Base-by-base conservation (phyloP, 441 rosid genomes). In the Bruguiera hainesii region DNA sequence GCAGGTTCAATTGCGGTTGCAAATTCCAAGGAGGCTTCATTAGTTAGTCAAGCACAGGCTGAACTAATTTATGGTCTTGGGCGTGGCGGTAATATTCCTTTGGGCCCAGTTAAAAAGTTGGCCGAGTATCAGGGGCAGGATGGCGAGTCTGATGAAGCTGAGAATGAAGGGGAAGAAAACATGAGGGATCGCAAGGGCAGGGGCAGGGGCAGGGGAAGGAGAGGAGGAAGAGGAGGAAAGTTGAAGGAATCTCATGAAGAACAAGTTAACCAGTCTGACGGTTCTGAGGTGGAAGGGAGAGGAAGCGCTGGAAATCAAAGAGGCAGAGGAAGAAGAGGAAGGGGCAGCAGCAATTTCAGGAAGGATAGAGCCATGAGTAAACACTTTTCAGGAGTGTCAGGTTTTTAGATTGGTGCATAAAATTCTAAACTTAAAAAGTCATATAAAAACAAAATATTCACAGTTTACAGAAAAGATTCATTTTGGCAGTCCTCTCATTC, bases 81-180 rank as follows among this genome's bases (percentile, higher is more conserved):
- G 37, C 89, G 88, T 0, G 99, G 99, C 65, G 98, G 99, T 63
- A 95, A 95, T 76, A 66, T 82, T 70, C 99, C 98, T 28, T 68
- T 80, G 3, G 97, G 98, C 16, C 91, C 97, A 15, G 83, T 75
- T 26, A 87, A 76, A 76, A 87, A 82, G 79, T 79, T 86, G 78
- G 73, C 50, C 18, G 95, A 92, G 77, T 72, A 80, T 61, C 73
- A 81, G 64, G 87, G 74, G 61, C 78, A 74, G 75, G 83, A 75
- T 49, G 63, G 73, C 13, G 79, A 74, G 57, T 25, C 83, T 23
- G 77, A 76, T 66, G 76, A 49, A 25, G 66, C 75, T 8, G 76
- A 74, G 60, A 72, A 26, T 21, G 90, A 73, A 66, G 82, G 83
- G 35, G 79, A 75, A 74, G 86, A 71, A 7, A 76, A 65, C 61